Evolutionary conservation across 139 green algal species (phyloP).

Genomic region (Diplosphaera chodatii): DNA sequence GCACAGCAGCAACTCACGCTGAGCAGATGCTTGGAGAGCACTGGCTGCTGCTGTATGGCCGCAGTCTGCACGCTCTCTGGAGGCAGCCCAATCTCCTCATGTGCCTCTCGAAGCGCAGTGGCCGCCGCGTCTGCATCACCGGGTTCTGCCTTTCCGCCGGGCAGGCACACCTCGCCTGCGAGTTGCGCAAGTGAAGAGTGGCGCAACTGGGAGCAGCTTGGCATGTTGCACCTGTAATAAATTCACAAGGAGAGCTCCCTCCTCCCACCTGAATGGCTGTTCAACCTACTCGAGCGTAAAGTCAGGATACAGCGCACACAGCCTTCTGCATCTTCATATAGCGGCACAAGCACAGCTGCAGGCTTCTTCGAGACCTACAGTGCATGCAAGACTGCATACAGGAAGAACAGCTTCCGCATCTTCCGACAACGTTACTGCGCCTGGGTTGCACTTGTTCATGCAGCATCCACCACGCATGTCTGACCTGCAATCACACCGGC

Average conservation of each 20-base stretch:
- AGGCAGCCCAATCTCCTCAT: conserved; percentile 39
- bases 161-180: conserved; percentile 47
- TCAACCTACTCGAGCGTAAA: conserved; percentile 24
- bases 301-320: conserved; percentile 30
- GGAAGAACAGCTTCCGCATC: not conserved
- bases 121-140: conserved; percentile 28
- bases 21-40: conserved; percentile 41
- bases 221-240: too few relatives aligned
- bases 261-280: conserved; percentile 5
- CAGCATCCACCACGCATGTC: too few relatives aligned
- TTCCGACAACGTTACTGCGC: too few relatives aligned
- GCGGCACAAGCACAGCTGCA: conserved; percentile 24
- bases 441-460: too few relatives aligned
- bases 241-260: too few relatives aligned
- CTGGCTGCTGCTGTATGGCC: conserved; percentile 21
- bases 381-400: not conserved
- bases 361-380: not conserved
- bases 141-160: conserved; percentile 46
- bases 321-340: conserved; percentile 26
- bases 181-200: too few relatives aligned
- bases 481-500: too few relatives aligned
- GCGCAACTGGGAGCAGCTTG: too few relatives aligned
- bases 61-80: conserved; percentile 6
- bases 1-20: too few relatives aligned
- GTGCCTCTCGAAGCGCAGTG: conserved; percentile 43